These are phyloP conservation scores for Solanum hybrid DNA, from an alignment of 305 asterid species.

Conservation along the genomic window DNA sequence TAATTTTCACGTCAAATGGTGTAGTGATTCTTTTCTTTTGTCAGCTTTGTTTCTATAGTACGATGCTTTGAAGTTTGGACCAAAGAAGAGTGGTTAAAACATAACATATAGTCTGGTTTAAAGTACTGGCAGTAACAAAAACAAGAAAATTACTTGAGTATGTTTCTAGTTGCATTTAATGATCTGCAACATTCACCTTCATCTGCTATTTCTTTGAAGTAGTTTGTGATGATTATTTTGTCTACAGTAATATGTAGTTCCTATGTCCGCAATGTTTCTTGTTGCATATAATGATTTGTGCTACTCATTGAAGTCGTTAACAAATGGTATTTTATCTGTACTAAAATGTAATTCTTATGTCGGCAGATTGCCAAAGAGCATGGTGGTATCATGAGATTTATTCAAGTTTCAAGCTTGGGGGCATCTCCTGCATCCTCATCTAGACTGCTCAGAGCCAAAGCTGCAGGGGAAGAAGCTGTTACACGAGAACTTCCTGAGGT, in stretches of 20 bases:
- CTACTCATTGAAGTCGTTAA: not conserved
- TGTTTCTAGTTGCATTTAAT: not conserved
- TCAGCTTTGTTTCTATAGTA: not conserved
- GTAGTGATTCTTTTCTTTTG: not conserved
- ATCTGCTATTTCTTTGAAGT: not conserved
- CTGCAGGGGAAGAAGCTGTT: slow-evolving; percentile 90
- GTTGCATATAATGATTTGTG: not conserved
- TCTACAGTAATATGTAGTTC: slow-evolving; percentile 1
- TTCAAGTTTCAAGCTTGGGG: slow-evolving; percentile 87
- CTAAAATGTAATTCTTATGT: slow-evolving; percentile 6
- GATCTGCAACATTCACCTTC: not conserved
- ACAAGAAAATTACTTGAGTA: not conserved
- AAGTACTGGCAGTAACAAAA: not conserved
- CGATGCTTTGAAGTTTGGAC: not conserved
- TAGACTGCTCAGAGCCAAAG: slow-evolving; percentile 77
- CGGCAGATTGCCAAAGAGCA: slow-evolving; percentile 89
- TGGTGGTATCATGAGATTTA: slow-evolving; percentile 89
- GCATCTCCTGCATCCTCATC: slow-evolving; percentile 79
- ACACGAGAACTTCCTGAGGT: slow-evolving; percentile 75
- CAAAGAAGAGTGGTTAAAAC: not conserved
- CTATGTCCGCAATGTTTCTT: slow-evolving; percentile 10
- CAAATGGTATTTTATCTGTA: not conserved
- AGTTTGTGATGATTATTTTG: not conserved
- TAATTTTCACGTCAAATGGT: not conserved
- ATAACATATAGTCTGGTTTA: not conserved